Evolutionary conservation across 2,329 filamentous ascomycete species (phyloP).

Genomic region (Colletotrichum sp.): DNA sequence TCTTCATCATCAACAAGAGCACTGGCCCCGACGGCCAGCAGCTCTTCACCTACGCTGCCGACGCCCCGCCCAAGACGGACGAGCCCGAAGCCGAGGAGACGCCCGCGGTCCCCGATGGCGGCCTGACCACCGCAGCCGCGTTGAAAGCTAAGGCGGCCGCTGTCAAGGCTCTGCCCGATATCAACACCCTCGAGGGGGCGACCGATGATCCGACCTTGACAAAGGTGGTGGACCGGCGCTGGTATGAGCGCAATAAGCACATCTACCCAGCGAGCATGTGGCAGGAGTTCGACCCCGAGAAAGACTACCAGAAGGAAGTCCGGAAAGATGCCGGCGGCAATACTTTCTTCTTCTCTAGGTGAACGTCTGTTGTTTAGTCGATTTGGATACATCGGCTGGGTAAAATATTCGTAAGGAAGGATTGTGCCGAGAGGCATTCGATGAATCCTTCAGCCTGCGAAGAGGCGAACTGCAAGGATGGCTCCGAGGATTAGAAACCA

Average conservation of each 20-base stretch:
- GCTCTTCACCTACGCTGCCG: constrained; percentile 77
- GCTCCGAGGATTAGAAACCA: constrained; percentile 52
- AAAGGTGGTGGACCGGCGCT: constrained; percentile 93
- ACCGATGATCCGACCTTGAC: constrained; percentile 80
- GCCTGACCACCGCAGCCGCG: constrained; percentile 35
- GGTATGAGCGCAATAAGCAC: constrained; percentile 98
- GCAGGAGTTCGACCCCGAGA: constrained; percentile 92
- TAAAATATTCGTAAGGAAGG: background rate
- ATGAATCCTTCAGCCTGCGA: constrained; percentile 32
- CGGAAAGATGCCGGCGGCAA: constrained; percentile 89
- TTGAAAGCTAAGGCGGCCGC: constrained; percentile 39
- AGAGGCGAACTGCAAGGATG: constrained; percentile 37
- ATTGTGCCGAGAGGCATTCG: background rate
- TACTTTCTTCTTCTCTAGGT: constrained; percentile 82
- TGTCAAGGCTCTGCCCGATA: constrained; percentile 45
- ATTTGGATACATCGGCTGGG: background rate
- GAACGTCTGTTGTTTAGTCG: constrained; percentile 9
- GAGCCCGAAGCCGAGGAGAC: constrained; percentile 18
- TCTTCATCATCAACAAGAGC: constrained; percentile 91
- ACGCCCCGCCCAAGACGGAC: constrained; percentile 39
- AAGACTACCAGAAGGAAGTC: constrained; percentile 79
- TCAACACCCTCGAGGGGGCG: constrained; percentile 73
- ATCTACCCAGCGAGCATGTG: constrained; percentile 96
- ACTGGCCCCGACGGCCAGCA: constrained; percentile 72
- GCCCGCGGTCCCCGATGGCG: constrained; percentile 30